These are phyloP conservation scores for Smallanthus sonchifolius DNA, from an alignment of 129 eudicot species.

Conservation along the genomic window DNA sequence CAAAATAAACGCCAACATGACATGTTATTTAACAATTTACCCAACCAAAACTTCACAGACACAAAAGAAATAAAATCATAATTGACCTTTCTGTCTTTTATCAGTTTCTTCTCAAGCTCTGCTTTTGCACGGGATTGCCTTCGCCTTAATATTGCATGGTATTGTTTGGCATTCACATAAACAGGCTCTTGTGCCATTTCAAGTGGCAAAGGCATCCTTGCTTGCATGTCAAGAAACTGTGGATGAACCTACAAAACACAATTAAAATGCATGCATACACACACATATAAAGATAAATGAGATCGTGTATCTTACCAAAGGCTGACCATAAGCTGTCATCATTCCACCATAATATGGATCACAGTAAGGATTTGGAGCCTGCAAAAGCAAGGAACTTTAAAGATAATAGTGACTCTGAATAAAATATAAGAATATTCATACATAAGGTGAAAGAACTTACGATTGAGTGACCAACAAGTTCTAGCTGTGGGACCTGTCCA, in stretches of 20 bases:
- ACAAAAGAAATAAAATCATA: neutral
- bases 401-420: neutral
- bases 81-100: conserved; percentile 66
- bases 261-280: neutral
- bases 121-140: conserved; percentile 60
- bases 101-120: conserved; percentile 69
- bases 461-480: conserved; percentile 77
- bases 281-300: neutral
- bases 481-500: conserved; percentile 58
- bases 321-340: conserved; percentile 83
- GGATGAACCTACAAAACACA: conserved; percentile 57
- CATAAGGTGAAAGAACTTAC: conserved; percentile 36
- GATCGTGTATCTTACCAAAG: conserved; percentile 51
- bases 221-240: conserved; percentile 37
- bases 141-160: conserved; percentile 54
- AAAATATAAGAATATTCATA: neutral
- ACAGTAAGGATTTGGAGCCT: conserved; percentile 58
- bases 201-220: conserved; percentile 44
- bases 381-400: neutral
- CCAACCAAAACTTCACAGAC: neutral
- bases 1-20: neutral
- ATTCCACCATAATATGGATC: conserved; percentile 75
- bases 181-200: conserved; percentile 60
- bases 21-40: conserved; percentile 2
- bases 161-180: conserved; percentile 66